Evolutionary conservation across 768 basidiomycete species (phyloP).

Genomic region (Lentinula edodes): DNA sequence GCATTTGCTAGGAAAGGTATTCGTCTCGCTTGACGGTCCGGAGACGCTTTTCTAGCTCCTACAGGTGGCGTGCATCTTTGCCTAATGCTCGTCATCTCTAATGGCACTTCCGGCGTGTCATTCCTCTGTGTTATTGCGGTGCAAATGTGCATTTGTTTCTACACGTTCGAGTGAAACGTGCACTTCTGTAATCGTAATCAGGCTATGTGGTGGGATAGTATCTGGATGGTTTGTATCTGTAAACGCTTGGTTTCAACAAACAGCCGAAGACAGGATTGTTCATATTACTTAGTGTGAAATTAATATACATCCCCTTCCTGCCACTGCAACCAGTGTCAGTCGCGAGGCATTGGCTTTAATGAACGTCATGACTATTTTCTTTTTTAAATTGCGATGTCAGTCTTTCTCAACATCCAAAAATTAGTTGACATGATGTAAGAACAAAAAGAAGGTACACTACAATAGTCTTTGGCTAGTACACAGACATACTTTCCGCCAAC

Average conservation of each 20-base stretch:
- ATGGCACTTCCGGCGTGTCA: slow-evolving; percentile 4
- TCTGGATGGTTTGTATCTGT: not conserved
- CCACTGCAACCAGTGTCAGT: not conserved
- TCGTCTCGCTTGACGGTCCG: slow-evolving; percentile 5
- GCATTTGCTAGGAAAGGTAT: not conserved
- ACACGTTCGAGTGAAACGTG: not conserved
- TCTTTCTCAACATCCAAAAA: too few relatives aligned
- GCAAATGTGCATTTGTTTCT: not conserved
- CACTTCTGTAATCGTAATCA: not conserved
- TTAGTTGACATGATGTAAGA: too few relatives aligned
- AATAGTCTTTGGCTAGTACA: too few relatives aligned
- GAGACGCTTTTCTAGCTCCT: not conserved
- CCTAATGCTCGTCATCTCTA: not conserved
- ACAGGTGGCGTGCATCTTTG: not conserved
- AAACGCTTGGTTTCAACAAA: too few relatives aligned
- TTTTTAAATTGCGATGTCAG: not conserved
- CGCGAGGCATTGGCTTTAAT: not conserved
- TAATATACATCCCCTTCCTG: not conserved
- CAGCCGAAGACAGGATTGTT: not conserved
- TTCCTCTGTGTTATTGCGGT: not conserved
- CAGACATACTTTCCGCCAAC: too few relatives aligned
- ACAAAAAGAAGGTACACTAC: too few relatives aligned
- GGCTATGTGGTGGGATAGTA: not conserved
- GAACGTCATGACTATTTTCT: not conserved
- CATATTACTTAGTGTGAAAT: not conserved